phyloP scores from a whole-genome alignment of 2,329 filamentous ascomycete genomes.

The Arachnomyces sp. region DNA sequence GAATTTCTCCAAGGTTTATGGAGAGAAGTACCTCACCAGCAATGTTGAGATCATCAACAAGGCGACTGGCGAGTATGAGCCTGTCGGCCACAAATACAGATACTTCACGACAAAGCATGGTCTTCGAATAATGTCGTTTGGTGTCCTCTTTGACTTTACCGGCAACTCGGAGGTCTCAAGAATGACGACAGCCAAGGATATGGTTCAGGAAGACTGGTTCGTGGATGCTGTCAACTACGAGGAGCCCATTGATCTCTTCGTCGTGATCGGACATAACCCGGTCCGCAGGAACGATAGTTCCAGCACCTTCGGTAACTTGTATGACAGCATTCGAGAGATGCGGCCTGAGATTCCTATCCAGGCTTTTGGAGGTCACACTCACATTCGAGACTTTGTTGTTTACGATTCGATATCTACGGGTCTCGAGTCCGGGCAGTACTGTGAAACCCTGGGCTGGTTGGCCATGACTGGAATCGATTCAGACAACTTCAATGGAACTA shows the following conservation, averaged over 20 bases:
- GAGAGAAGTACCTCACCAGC: constrained; percentile 47
- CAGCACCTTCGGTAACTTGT: constrained; percentile 44
- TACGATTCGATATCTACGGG: constrained; percentile 56
- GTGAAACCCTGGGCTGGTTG: constrained; percentile 61
- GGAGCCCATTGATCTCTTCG: constrained; percentile 55
- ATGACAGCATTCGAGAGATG: constrained; percentile 51
- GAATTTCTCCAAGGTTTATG: constrained; percentile 52
- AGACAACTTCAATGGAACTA: constrained; percentile 38
- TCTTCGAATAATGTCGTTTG: constrained; percentile 47
- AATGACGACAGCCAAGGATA: constrained; percentile 48
- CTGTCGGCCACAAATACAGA: constrained; percentile 41
- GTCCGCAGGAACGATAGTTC: constrained; percentile 37
- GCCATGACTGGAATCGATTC: constrained; percentile 54
- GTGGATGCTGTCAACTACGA: constrained; percentile 46
- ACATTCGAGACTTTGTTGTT: constrained; percentile 58
- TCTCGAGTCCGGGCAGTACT: constrained; percentile 58
- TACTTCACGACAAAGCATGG: constrained; percentile 45
- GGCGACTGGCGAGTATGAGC: constrained; percentile 35
- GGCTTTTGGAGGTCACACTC: constrained; percentile 58
- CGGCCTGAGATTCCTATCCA: constrained; percentile 55
- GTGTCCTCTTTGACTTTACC: constrained; percentile 43
- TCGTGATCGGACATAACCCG: constrained; percentile 59
- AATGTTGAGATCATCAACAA: constrained; percentile 46
- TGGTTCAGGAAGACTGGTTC: constrained; percentile 55
- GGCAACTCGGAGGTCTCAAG: constrained; percentile 57